Evolutionary conservation across 768 basidiomycete genomes (phyloP).

Genomic region (Suillus luteus): DNA sequence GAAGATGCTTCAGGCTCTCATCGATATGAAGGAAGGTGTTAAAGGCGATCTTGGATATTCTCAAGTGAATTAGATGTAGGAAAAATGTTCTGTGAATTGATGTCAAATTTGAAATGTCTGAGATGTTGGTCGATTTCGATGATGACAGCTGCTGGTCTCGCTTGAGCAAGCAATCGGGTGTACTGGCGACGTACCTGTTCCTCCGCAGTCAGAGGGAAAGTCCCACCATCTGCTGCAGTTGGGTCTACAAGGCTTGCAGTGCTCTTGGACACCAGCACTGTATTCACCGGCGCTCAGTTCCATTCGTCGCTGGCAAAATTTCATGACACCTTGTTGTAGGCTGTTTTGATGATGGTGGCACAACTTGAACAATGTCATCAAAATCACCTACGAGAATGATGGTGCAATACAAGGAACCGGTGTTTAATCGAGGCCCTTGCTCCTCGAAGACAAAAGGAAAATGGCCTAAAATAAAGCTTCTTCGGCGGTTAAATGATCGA

Average conservation of each 20-base stretch:
- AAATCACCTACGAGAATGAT: not conserved
- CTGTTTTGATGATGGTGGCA: not conserved
- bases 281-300: not conserved
- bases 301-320: not conserved
- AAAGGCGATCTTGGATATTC: constrained; percentile 56
- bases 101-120: not conserved
- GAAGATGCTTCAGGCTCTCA: constrained; percentile 60
- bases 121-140: not conserved
- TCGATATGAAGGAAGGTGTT: constrained; percentile 50
- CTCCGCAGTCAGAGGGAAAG: not conserved
- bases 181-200: not conserved
- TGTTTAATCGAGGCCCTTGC: not conserved
- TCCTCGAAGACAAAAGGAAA: too few relatives aligned
- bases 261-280: not conserved
- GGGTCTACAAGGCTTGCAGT: not conserved
- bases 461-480: too few relatives aligned
- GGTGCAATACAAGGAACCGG: not conserved
- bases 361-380: not conserved
- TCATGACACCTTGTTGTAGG: not conserved
- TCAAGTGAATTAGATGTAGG: not conserved
- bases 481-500: too few relatives aligned
- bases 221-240: not conserved
- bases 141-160: not conserved
- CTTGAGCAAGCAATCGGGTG: not conserved
- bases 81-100: not conserved